These are phyloP conservation scores for Amauroascus niger DNA, from an alignment of 2,329 filamentous ascomycete genomes.

Conservation along the genomic window DNA sequence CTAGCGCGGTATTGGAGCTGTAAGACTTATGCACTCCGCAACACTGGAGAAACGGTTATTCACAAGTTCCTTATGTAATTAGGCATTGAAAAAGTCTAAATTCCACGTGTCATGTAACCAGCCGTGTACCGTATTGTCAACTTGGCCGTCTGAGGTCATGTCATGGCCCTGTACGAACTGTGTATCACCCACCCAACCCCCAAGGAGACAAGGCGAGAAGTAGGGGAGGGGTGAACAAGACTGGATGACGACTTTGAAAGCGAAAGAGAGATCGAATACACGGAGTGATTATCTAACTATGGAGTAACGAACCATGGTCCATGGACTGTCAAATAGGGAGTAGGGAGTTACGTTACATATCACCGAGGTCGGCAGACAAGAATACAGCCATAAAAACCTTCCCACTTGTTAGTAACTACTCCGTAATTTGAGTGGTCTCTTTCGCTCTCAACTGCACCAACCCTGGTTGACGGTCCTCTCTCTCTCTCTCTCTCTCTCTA, in stretches of 20 bases:
- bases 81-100: neutral
- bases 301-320: no score
- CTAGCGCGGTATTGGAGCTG: neutral
- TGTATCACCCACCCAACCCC: neutral
- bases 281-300: no score
- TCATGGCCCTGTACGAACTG: neutral
- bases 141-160: neutral
- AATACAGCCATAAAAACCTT: no score
- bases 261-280: no score
- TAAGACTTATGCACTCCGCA: neutral
- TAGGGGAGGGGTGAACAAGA: neutral
- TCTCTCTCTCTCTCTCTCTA: no score
- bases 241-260: neutral
- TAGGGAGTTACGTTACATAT: no score
- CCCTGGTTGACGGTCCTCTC: neutral
- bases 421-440: neutral
- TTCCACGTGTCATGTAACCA: constrained; percentile 6
- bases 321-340: no score
- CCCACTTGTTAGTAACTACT: no score
- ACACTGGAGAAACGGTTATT: constrained; percentile 2
- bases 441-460: neutral
- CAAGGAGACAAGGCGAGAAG: no score
- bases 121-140: neutral
- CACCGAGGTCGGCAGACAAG: no score
- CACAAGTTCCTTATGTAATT: neutral